A percentile compares a stretch with the other conserved stretches of the same genome.
These are phyloP conservation scores for Nicotiana rustica DNA, from an alignment of 305 asterid species.

Conservation along the genomic window DNA sequence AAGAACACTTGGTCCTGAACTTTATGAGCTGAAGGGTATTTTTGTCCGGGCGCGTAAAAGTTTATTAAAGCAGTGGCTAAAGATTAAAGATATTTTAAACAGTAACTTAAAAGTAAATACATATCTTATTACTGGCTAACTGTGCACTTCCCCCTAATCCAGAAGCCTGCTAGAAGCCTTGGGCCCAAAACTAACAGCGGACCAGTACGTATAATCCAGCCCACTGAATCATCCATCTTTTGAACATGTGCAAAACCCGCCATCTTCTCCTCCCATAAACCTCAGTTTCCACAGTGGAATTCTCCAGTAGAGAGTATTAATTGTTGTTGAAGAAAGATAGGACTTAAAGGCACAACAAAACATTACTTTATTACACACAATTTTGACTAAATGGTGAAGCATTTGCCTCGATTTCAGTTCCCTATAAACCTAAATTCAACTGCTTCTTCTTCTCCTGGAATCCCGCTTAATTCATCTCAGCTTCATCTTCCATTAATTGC, in stretches of 20 bases:
- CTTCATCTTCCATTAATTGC: slow-evolving; percentile 11
- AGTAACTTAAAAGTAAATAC: too few species aligned
- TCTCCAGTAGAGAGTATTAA: background rate
- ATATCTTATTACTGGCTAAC: too few species aligned
- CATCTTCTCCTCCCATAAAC: slow-evolving; percentile 32
- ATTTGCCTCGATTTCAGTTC: slow-evolving; percentile 44
- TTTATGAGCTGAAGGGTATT: too few species aligned
- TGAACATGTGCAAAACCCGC: slow-evolving; percentile 34
- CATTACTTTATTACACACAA: background rate
- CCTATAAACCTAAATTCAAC: slow-evolving; percentile 36
- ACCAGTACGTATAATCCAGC: background rate
- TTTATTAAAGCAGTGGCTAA: too few species aligned
- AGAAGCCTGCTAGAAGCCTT: background rate
- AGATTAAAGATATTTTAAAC: too few species aligned
- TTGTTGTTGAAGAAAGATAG: background rate
- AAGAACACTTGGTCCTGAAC: too few species aligned
- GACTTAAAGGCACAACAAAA: background rate
- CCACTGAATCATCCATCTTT: background rate
- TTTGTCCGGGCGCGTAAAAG: too few species aligned
- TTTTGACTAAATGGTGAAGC: slow-evolving; percentile 37
- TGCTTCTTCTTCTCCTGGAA: slow-evolving; percentile 39
- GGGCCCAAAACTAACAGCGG: background rate
- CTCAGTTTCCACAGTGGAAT: background rate
- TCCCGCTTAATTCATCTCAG: slow-evolving; percentile 34
- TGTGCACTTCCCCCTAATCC: too few species aligned